Percentiles rank a stretch among this genome's conserved stretches.
These are phyloP conservation scores for Aspergillus bridgeri DNA, from an alignment of 495 filamentous ascomycete species.

Conservation along the genomic window DNA sequence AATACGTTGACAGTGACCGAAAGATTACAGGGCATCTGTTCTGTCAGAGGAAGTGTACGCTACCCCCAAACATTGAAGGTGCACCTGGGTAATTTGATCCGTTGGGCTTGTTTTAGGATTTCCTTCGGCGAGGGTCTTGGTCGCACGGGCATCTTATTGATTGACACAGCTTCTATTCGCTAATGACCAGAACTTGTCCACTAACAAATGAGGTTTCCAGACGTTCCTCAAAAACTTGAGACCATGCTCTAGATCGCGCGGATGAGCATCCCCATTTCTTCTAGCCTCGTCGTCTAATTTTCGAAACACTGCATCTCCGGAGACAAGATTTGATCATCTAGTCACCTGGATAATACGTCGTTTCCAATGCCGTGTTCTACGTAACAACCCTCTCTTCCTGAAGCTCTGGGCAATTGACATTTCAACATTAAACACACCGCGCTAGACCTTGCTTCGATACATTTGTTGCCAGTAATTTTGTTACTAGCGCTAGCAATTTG, in stretches of 20 bases:
- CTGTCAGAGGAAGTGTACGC: background rate
- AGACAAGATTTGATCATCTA: too few relatives aligned
- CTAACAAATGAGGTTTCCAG: conserved; percentile 1
- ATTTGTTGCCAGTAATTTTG: too few relatives aligned
- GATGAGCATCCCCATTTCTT: conserved; percentile 3
- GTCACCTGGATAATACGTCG: too few relatives aligned
- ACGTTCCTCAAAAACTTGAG: background rate
- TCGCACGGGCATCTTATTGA: conserved; percentile 3
- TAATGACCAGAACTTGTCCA: conserved; percentile 2
- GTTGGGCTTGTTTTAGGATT: background rate
- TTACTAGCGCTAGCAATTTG: too few relatives aligned
- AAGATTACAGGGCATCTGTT: background rate
- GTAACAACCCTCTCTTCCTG: conserved; percentile 1
- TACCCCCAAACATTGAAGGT: background rate
- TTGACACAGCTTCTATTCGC: conserved; percentile 1
- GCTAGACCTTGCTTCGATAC: background rate
- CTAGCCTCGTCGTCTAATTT: background rate
- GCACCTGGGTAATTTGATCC: background rate
- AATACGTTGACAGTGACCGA: conserved; percentile 1
- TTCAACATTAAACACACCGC: conserved; percentile 3
- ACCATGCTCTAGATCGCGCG: conserved; percentile 3
- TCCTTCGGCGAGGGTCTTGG: background rate
- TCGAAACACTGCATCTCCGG: too few relatives aligned
- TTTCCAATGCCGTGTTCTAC: background rate
- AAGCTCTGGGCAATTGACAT: background rate